phyloP scores from a whole-genome alignment of 179 eudicot species.

The Beta macrorhiza region DNA sequence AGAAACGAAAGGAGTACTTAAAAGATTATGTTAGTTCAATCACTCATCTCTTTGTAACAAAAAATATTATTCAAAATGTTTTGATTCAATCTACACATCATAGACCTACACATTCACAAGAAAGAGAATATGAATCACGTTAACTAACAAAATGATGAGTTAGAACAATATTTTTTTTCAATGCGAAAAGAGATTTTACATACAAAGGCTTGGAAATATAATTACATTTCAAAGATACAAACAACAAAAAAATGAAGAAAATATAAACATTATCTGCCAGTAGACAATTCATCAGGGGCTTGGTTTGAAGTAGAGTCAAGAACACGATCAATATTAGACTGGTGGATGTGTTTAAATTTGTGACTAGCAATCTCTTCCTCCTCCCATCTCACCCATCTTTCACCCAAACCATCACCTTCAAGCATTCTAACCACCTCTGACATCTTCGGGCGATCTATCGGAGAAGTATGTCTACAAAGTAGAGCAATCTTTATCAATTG shows the following conservation, averaged over 20 bases:
- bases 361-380: constrained; percentile 35
- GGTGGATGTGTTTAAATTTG: constrained; percentile 28
- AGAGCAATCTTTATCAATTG: constrained; percentile 41
- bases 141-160: too few species aligned
- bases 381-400: constrained; percentile 47
- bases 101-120: too few species aligned
- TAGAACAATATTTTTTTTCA: too few species aligned
- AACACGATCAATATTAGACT: constrained; percentile 25
- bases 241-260: too few species aligned
- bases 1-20: too few species aligned
- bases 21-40: too few species aligned
- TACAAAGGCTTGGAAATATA: too few species aligned
- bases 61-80: too few species aligned
- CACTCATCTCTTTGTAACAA: too few species aligned
- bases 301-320: constrained; percentile 38
- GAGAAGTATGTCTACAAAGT: constrained; percentile 44
- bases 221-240: too few species aligned
- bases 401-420: constrained; percentile 41
- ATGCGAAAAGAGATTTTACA: too few species aligned
- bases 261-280: constrained; percentile 31
- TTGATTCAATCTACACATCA: too few species aligned
- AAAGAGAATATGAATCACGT: background rate
- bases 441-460: constrained; percentile 44
- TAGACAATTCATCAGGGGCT: constrained; percentile 37
- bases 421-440: constrained; percentile 51